Percentiles rank a stretch among this genome's conserved stretches.
Conservation (phyloP, 1,284 basidiomycete species). For the Crucibulum parvulum region DNA sequence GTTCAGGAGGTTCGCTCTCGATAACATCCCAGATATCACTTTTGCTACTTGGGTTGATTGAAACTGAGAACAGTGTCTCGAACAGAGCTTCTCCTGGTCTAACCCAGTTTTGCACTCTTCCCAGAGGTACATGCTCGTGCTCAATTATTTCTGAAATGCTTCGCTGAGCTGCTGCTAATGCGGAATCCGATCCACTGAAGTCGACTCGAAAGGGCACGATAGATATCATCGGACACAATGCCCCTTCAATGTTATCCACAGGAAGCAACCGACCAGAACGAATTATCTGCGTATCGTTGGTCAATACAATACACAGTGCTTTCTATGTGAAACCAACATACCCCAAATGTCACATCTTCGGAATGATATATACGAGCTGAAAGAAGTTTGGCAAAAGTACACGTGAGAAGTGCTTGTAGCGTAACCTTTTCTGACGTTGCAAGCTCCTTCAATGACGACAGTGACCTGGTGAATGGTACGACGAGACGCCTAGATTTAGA, state of each 20-base stretch:
- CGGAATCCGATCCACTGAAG: conserved; percentile 25
- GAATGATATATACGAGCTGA: conserved; percentile 32
- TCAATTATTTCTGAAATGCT: conserved; percentile 44
- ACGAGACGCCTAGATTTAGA: conserved; percentile 19
- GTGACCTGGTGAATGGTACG: conserved; percentile 26
- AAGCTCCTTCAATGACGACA: conserved; percentile 37
- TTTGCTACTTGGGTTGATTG: conserved; percentile 35
- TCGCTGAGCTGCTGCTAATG: conserved; percentile 43
- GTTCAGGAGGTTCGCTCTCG: conserved; percentile 47
- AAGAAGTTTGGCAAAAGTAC: conserved; percentile 42
- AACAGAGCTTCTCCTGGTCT: conserved; percentile 44
- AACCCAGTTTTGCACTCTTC: conserved; percentile 54
- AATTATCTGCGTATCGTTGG: conserved; percentile 41
- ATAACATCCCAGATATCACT: conserved; percentile 30
- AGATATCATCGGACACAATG: conserved; percentile 48
- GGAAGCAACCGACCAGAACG: conserved; percentile 54
- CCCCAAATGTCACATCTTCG: conserved; percentile 52
- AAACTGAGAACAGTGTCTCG: conserved; percentile 53
- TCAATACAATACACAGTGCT: conserved; percentile 2
- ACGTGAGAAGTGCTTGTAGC: conserved; percentile 50
- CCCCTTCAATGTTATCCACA: conserved; percentile 43
- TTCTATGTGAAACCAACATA: conserved; percentile 28
- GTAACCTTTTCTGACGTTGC: conserved; percentile 46
- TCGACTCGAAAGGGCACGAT: conserved; percentile 50
- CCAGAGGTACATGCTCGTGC: conserved; percentile 51